Conservation (phyloP, 2,329 filamentous ascomycete species). For the Hymenoscyphus linearis region DNA sequence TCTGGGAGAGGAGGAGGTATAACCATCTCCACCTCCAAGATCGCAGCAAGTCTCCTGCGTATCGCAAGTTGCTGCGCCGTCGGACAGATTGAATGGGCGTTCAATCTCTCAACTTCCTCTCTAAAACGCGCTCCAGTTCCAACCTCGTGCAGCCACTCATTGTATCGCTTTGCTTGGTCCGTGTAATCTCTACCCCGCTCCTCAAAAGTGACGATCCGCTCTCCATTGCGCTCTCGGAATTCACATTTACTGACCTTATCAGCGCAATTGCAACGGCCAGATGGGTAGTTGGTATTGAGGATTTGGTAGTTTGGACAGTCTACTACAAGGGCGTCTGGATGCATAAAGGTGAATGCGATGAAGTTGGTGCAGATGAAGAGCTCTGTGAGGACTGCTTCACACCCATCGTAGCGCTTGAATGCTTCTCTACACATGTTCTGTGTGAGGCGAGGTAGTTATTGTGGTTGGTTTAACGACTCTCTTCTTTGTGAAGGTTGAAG, state of each 20-base stretch:
- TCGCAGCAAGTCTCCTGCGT: background rate
- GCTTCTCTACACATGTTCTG: background rate
- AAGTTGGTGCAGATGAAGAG: background rate
- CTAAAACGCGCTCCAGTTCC: background rate
- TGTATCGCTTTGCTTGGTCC: background rate
- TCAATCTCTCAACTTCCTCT: background rate
- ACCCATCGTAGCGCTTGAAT: background rate
- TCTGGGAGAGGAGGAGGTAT: background rate
- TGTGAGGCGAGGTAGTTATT: background rate
- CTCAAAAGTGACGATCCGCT: conserved; percentile 1
- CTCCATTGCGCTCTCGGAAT: background rate
- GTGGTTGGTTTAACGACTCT: background rate
- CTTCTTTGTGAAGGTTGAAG: background rate
- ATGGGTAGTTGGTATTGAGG: background rate
- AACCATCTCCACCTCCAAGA: background rate
- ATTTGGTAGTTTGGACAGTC: background rate
- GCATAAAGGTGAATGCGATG: background rate
- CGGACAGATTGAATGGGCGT: background rate
- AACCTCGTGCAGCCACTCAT: background rate
- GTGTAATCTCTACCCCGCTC: background rate
- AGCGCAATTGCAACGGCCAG: background rate
- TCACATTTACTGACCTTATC: background rate
- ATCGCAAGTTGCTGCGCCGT: background rate
- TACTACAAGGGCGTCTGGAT: background rate
- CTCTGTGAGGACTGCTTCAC: background rate